A percentile compares a stretch with the other conserved stretches of the same genome.
Evolutionary conservation across 352 stramenopile genomes (phyloP).

Genomic region (Globisporangium yorkense): DNA sequence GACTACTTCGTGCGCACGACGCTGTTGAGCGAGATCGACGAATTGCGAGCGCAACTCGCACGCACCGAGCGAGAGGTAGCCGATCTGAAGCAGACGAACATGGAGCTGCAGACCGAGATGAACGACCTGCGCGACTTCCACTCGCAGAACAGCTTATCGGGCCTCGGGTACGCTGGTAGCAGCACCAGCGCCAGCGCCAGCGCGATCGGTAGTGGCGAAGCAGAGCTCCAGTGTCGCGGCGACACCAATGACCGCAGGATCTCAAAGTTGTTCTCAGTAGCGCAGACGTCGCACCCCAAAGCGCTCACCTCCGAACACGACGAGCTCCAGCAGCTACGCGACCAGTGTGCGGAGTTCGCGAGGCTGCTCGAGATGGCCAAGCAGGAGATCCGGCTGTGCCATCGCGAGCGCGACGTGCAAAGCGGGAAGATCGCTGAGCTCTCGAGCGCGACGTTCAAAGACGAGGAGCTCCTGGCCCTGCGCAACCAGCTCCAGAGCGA

Average conservation of each 20-base stretch:
- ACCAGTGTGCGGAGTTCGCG: slow-evolving; percentile 45
- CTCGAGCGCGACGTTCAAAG: slow-evolving; percentile 40
- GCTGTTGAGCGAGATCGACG: slow-evolving; percentile 24
- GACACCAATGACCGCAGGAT: slow-evolving; percentile 5
- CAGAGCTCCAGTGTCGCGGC: not conserved
- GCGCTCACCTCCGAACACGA: slow-evolving; percentile 17
- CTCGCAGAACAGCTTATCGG: slow-evolving; percentile 19
- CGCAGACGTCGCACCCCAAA: slow-evolving; percentile 11
- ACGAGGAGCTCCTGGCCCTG: slow-evolving; percentile 42
- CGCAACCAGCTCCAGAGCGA: slow-evolving; percentile 55
- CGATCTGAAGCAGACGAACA: slow-evolving; percentile 12
- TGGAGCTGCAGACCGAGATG: slow-evolving; percentile 34
- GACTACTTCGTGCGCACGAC: slow-evolving; percentile 32
- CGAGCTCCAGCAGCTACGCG: slow-evolving; percentile 31
- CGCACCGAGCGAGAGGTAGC: slow-evolving; percentile 13
- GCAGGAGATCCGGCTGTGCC: slow-evolving; percentile 62
- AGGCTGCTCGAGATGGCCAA: slow-evolving; percentile 64
- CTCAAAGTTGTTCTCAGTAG: slow-evolving; percentile 6
- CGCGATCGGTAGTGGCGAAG: not conserved
- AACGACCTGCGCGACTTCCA: slow-evolving; percentile 38
- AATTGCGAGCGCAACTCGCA: slow-evolving; percentile 7
- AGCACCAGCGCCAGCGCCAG: not conserved
- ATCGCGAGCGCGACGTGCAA: slow-evolving; percentile 48
- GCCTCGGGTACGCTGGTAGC: slow-evolving; percentile 2
- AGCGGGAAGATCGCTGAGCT: slow-evolving; percentile 40